Conservation (phyloP, 108 stramenopile genomes). For the Cyclotella distinguenda region DNA sequence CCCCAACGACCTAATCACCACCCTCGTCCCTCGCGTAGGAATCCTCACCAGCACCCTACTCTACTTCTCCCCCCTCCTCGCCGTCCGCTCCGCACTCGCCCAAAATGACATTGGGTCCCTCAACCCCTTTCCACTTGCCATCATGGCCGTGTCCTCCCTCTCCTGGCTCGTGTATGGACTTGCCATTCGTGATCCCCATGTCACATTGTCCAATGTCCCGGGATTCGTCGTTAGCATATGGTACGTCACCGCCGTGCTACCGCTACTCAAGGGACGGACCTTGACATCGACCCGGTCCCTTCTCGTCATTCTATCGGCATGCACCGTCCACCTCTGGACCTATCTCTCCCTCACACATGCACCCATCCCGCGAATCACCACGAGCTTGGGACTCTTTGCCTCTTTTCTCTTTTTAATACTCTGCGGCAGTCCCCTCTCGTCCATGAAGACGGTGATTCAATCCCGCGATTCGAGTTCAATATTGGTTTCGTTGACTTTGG, state of each 20-base stretch:
- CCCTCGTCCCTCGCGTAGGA: slow-evolving; percentile 44
- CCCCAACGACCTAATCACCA: slow-evolving; percentile 14
- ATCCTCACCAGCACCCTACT: slow-evolving; percentile 46
- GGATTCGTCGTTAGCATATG: slow-evolving; percentile 47
- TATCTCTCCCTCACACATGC: too few relatives aligned
- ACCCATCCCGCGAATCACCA: too few relatives aligned
- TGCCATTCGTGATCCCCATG: slow-evolving; percentile 44
- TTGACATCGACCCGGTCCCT: too few relatives aligned
- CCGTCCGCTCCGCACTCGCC: slow-evolving; percentile 36
- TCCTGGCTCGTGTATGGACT: slow-evolving; percentile 56
- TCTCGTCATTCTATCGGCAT: too few relatives aligned
- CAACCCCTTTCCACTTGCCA: slow-evolving; percentile 51
- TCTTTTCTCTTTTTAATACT: slow-evolving; percentile 47
- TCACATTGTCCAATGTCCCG: slow-evolving; percentile 50
- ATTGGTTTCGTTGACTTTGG: slow-evolving; percentile 42
- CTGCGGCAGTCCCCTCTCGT: slow-evolving; percentile 46
- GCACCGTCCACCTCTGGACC: too few relatives aligned
- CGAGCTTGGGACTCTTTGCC: slow-evolving; percentile 53
- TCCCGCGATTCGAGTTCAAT: slow-evolving; percentile 49
- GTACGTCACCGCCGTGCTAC: slow-evolving; percentile 39
- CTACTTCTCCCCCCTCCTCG: slow-evolving; percentile 49
- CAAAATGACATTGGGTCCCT: slow-evolving; percentile 31
- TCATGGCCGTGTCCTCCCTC: slow-evolving; percentile 51
- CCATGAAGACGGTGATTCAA: slow-evolving; percentile 42
- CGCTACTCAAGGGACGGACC: slow-evolving; percentile 19